Percentiles rank a stretch among this genome's conserved stretches.
Evolutionary conservation across 306 rosid genomes (phyloP).

Genomic region (Sicyos edulis): DNA sequence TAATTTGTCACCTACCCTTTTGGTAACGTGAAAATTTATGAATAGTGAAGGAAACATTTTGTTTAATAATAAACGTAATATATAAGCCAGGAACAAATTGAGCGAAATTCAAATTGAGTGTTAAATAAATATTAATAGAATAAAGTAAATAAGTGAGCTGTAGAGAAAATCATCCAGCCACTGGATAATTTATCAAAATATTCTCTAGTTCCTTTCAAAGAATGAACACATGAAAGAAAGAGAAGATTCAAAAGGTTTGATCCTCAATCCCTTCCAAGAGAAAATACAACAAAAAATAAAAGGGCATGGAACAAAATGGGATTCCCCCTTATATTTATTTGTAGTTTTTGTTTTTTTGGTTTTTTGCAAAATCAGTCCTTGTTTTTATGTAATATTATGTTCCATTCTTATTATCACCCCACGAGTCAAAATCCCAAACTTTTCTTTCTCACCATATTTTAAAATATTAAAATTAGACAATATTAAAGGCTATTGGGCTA

Average conservation of each 20-base stretch:
- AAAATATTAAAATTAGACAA: neutral
- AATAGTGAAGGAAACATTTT: too few relatives aligned
- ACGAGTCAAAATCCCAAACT: neutral
- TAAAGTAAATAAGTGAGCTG: neutral
- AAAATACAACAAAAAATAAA: neutral
- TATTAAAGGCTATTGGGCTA: neutral
- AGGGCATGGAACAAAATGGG: slow-evolving; percentile 6
- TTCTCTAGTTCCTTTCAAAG: neutral
- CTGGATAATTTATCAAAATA: neutral
- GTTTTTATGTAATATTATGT: neutral
- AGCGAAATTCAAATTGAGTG: too few relatives aligned
- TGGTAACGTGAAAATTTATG: too few relatives aligned
- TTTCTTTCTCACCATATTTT: neutral
- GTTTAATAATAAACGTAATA: too few relatives aligned
- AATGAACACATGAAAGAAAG: neutral
- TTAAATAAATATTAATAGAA: too few relatives aligned
- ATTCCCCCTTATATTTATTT: slow-evolving; percentile 5
- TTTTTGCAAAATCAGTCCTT: too few relatives aligned
- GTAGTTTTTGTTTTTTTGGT: neutral
- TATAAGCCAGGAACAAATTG: too few relatives aligned
- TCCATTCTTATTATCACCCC: neutral
- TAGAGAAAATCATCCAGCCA: neutral
- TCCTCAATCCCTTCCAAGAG: slow-evolving; percentile 3
- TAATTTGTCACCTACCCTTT: too few relatives aligned
- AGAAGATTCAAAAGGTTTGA: slow-evolving; percentile 2